Conservation (phyloP, 768 basidiomycete genomes). For the Clitopilus hobsonii region DNA sequence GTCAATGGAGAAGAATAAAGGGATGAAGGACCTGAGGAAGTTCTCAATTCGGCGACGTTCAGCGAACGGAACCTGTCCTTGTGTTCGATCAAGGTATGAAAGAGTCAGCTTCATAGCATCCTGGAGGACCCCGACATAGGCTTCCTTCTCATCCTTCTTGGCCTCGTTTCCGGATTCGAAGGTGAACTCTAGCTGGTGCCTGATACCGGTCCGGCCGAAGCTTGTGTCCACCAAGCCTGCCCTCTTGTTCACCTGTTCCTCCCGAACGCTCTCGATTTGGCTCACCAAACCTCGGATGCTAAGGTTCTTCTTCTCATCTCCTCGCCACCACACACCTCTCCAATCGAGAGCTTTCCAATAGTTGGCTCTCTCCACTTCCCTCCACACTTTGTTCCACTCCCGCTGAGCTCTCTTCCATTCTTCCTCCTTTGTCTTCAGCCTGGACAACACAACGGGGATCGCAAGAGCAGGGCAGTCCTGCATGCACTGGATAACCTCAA, state of each 20-base stretch:
- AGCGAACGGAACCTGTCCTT: conserved; percentile 60
- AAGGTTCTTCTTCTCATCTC: conserved; percentile 81
- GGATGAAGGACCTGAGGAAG: conserved; percentile 71
- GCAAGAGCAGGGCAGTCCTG: conserved; percentile 89
- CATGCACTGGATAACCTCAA: conserved; percentile 81
- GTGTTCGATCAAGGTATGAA: conserved; percentile 87
- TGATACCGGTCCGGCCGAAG: conserved; percentile 56
- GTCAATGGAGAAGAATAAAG: conserved; percentile 76
- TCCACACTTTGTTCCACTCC: conserved; percentile 99
- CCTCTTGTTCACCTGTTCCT: conserved; percentile 75
- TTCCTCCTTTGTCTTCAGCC: conserved; percentile 94
- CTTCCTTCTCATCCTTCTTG: conserved; percentile 14
- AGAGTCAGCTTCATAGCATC: conserved; percentile 87
- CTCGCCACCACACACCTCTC: conserved; percentile 87
- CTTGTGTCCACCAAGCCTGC: conserved; percentile 56
- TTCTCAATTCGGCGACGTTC: conserved; percentile 83
- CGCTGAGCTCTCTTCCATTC: conserved; percentile 97
- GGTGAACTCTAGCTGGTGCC: conserved; percentile 77
- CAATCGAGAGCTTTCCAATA: conserved; percentile 93
- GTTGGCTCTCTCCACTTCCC: conserved; percentile 93
- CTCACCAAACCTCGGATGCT: conserved; percentile 71
- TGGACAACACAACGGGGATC: conserved; percentile 82
- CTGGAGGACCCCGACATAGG: conserved; percentile 73
- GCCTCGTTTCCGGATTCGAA: conserved; percentile 21
- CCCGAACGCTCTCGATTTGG: conserved; percentile 81